Evolutionary conservation across 148 eudicot genomes (phyloP), one percentile per base, ranked within the genome.

Genomic region (Chenopodium suecicum): DNA sequence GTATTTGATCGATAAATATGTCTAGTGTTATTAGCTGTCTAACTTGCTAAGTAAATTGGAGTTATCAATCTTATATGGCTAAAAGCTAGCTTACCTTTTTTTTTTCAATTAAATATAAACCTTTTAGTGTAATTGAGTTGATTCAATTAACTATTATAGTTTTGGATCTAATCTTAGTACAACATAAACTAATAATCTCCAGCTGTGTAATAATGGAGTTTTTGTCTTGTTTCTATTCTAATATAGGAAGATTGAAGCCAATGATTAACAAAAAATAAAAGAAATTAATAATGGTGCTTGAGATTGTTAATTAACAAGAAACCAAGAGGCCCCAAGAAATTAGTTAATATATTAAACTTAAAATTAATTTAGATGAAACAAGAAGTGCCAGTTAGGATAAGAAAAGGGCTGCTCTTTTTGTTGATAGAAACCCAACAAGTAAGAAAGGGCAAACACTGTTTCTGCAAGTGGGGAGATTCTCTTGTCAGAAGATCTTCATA

Each of bases 401-500:
- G 54, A 84, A 74, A 81, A 71, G 56, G 31, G 4, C 11, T 19
- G 67, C 47, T 44, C 83, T 79, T 84, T 75, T 73, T 80, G 87
- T 80, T 82, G 86, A 67, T 50, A 75, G 80, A 82, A 75, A 79
- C 65, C 85, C 84, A 73, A 83, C 83, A 83, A 56, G 62, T 73
- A 47, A 77, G 74, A 65, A 80, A 81, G 80, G 79, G 83, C 77
- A 78, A 85, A 72, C 82, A 88, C 79, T 84, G 85, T 48, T 87
- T 68, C 48, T 32, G 46, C 90, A 88, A 83, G 82, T 78, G 81
- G 84, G 86, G 82, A 87, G 90, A 90, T 91, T 86, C 88, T 87
- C 80, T 60, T 90, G 91, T 91, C 89, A 90, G 90, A 78, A 86
- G 90, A 92, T 89, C 88, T 44, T 34, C 82, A 80, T 83, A 90